Evolutionary conservation across 164 flowering plant species (phyloP), one percentile per base, ranked within the genome.

Genomic region (Magnolia kwangsiensis): DNA sequence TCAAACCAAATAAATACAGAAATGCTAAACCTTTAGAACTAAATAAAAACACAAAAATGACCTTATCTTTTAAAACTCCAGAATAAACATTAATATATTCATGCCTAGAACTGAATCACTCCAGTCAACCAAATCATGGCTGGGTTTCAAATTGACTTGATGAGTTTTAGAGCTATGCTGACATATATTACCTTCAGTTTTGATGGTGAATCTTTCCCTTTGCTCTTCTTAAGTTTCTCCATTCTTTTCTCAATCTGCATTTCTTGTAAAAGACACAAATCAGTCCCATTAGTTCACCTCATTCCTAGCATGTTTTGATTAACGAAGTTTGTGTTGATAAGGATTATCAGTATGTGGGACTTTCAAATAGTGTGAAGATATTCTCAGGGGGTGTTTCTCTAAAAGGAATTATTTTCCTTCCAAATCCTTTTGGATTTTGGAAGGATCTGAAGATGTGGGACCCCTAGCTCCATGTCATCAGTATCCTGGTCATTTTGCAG

Each of bases 221-320:
- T 96, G 71, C 98, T 83, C 77, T 92, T 96, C 72, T 92, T 94
- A 67, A 96, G 94, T 76, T 86, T 96, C 75, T 96, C 97, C 82
- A 94, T 50, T 83, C 99, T 91, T 84, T 94, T 96, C 88, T 92
- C 97, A 80, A 96, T 95, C 99, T 96, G 98, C 87, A 87, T 71
- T 86, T 80, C 86, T 88, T 87, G 80, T 71, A 76, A 74, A 77
- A 69, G 66, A 74, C 66, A 72, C 71, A 84, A 79, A 69, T 89
- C 78, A 86, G 86, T 76, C 80, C 75, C 19, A 72, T 82, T 77
- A 80, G 82, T 78, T 83, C 69, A 80, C 70, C 51, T n/a, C 24
- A 74, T 69, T 45, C 80, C 24, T 67, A 72, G 20, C 73, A 80
- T 31, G n/a, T 31, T 68, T 7, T 16, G 2, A 16, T 55, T 55